Evolutionary conservation across 768 basidiomycete species (phyloP), one percentile per base, ranked within the genome.

Genomic region (Kwoniella botswanensis): DNA sequence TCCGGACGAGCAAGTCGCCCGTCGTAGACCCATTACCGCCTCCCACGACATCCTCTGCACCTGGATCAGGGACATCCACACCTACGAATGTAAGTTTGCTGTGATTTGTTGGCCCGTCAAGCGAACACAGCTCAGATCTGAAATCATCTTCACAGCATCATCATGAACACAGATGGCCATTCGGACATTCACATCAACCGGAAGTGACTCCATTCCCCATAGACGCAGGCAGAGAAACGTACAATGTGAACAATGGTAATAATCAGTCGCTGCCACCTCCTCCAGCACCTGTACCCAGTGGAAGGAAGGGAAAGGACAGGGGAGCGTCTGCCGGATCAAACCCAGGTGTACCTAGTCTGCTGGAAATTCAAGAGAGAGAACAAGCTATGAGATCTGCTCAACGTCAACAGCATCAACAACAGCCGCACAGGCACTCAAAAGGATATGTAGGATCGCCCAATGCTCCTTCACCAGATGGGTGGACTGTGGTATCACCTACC

Each of bases 201-300:
- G 71, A 68, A 61, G 67, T 68, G 41, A 79, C 78, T 18, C 78
- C 78, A 2, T 79, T 76, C 65, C 78, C 78, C 2, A 62, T 76
- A 5, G 76, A 79, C 50, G 56, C 65, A 24, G 78, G 76, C 2
- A 50, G 72, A 35, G 74, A 73, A 54, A 46, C 59, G 13, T 58
- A 35, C 22, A 22, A 15, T 13, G 13, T 7, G 62, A 9, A 22
- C n/a, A n/a, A 41, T 24, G 50, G n/a, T 18, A n/a, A 43, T 26
- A 22, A 53, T 22, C 57, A 71, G 55, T 22, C 41, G 11, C 44
- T 46, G 44, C 54, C 52, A 60, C 72, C 68, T 12, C 72, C 72
- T 58, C 57, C 50, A 54, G 52, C 21, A 15, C 55, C 55, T 10
- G 18, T 54, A 9, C 57, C 65, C 15, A 50, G 26, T 46, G 66